A percentile compares a stretch with the other conserved stretches of the same genome.
Evolutionary conservation across 805 yeast genomes (phyloP).

Genomic region (Dipodascus geniculatus): DNA sequence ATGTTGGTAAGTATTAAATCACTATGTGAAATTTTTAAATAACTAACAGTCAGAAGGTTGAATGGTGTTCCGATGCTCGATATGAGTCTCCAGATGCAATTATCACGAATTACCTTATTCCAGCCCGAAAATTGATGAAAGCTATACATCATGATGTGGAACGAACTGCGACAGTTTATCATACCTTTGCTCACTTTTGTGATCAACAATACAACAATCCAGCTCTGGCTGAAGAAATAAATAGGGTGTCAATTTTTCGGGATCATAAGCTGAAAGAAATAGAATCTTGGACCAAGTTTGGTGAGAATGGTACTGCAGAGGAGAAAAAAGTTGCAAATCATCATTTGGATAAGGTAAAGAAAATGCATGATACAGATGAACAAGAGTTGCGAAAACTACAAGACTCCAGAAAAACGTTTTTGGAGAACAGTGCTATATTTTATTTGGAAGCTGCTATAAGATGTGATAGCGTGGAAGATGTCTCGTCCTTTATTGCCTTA

Average conservation of each 20-base stretch:
- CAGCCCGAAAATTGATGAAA: slow-evolving; percentile 24
- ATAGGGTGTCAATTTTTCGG: slow-evolving; percentile 28
- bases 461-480: slow-evolving; percentile 37
- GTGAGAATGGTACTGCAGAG: slow-evolving; percentile 21
- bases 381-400: slow-evolving; percentile 32
- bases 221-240: slow-evolving; percentile 33
- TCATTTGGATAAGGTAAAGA: slow-evolving; percentile 18
- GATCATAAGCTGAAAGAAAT: slow-evolving; percentile 28
- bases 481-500: slow-evolving; percentile 69
- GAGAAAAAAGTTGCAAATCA: background rate
- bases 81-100: slow-evolving; percentile 54
- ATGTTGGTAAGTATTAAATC: slow-evolving; percentile 3
- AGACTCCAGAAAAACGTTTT: slow-evolving; percentile 32
- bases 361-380: slow-evolving; percentile 35
- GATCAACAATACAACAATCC: slow-evolving; percentile 45
- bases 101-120: slow-evolving; percentile 43
- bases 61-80: slow-evolving; percentile 64
- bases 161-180: slow-evolving; percentile 31
- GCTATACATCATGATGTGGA: background rate
- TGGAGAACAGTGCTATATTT: slow-evolving; percentile 43
- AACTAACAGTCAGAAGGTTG: slow-evolving; percentile 22
- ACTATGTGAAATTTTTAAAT: slow-evolving; percentile 8
- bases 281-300: slow-evolving; percentile 39
- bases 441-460: slow-evolving; percentile 40
- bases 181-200: slow-evolving; percentile 61